Percentiles rank a stretch among this genome's conserved stretches.
These are phyloP conservation scores for Serendipita sp. DNA, from an alignment of 768 basidiomycete genomes.

Conservation along the genomic window DNA sequence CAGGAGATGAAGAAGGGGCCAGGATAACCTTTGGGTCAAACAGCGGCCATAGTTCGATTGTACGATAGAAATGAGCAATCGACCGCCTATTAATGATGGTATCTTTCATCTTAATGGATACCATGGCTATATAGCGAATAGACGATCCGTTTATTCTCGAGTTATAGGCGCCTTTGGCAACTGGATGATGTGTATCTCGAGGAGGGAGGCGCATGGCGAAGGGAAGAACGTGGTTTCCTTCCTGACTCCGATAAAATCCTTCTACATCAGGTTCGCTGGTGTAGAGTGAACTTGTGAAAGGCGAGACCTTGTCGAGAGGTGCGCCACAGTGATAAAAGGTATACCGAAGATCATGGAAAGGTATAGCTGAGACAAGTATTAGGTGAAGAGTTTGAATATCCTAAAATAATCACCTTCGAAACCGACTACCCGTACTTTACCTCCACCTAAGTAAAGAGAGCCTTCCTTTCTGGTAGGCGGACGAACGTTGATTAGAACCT, in stretches of 20 bases:
- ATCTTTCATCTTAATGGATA: slow-evolving; percentile 61
- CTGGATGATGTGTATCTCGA: slow-evolving; percentile 31
- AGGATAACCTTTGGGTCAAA: slow-evolving; percentile 46
- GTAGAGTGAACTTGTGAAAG: slow-evolving; percentile 27
- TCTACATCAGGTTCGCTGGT: slow-evolving; percentile 34
- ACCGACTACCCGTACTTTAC: slow-evolving; percentile 68
- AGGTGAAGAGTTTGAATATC: slow-evolving; percentile 8
- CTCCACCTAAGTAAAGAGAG: slow-evolving; percentile 48
- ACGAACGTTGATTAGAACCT: slow-evolving; percentile 46
- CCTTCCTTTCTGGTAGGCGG: slow-evolving; percentile 35
- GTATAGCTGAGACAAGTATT: slow-evolving; percentile 20
- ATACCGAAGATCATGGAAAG: slow-evolving; percentile 40
- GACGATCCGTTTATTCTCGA: slow-evolving; percentile 30
- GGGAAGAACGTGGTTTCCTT: slow-evolving; percentile 53
- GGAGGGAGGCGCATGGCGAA: slow-evolving; percentile 54
- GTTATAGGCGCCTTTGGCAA: slow-evolving; percentile 37
- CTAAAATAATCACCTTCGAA: slow-evolving; percentile 40
- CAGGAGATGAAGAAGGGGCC: slow-evolving; percentile 38
- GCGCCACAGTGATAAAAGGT: slow-evolving; percentile 69
- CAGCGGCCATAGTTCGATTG: slow-evolving; percentile 64
- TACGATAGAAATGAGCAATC: slow-evolving; percentile 79
- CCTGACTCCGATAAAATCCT: slow-evolving; percentile 42
- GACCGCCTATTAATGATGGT: slow-evolving; percentile 40
- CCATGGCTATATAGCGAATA: slow-evolving; percentile 67
- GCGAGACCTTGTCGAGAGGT: slow-evolving; percentile 33